A percentile compares a stretch with the other conserved stretches of the same genome.
Evolutionary conservation across 495 filamentous ascomycete genomes (phyloP).

Genomic region (Penicillium verhagenii): DNA sequence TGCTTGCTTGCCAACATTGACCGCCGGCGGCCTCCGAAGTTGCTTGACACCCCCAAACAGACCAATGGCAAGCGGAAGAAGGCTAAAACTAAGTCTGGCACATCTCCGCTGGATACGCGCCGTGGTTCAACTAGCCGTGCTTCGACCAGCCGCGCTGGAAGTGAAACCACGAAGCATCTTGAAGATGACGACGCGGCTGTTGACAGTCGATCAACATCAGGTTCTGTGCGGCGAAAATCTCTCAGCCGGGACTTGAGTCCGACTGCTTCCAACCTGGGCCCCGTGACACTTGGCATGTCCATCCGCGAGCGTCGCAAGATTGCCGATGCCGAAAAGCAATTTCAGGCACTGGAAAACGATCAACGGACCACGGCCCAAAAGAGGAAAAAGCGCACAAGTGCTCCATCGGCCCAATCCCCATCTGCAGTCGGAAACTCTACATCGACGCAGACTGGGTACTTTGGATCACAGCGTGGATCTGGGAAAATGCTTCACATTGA

Average conservation of each 20-base stretch:
- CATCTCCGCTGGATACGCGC: conserved; percentile 68
- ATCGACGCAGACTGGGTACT: conserved; percentile 20
- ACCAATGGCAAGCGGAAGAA: conserved; percentile 55
- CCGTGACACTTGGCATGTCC: conserved; percentile 64
- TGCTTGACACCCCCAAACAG: conserved; percentile 37
- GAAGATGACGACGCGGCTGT: conserved; percentile 50
- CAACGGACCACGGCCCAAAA: conserved; percentile 36
- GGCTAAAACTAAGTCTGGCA: conserved; percentile 54
- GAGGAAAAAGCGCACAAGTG: conserved; percentile 49
- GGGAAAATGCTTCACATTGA: conserved; percentile 22
- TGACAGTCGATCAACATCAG: conserved; percentile 66
- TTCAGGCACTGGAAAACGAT: conserved; percentile 58
- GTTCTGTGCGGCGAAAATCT: conserved; percentile 70
- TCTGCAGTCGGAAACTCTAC: conserved; percentile 18
- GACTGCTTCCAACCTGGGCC: conserved; percentile 11
- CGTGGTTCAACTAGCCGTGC: conserved; percentile 66
- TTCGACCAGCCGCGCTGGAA: conserved; percentile 74
- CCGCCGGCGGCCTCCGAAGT: conserved; percentile 56
- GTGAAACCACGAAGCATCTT: conserved; percentile 59
- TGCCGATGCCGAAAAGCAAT: conserved; percentile 75
- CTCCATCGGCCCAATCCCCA: conserved; percentile 37
- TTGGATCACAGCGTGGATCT: conserved; percentile 9
- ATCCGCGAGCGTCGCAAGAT: conserved; percentile 87
- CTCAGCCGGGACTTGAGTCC: conserved; percentile 83
- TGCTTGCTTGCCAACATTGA: conserved; percentile 76